These are phyloP conservation scores for Cinchona pubescens DNA, from an alignment of 257 asterid species.

Conservation along the genomic window DNA sequence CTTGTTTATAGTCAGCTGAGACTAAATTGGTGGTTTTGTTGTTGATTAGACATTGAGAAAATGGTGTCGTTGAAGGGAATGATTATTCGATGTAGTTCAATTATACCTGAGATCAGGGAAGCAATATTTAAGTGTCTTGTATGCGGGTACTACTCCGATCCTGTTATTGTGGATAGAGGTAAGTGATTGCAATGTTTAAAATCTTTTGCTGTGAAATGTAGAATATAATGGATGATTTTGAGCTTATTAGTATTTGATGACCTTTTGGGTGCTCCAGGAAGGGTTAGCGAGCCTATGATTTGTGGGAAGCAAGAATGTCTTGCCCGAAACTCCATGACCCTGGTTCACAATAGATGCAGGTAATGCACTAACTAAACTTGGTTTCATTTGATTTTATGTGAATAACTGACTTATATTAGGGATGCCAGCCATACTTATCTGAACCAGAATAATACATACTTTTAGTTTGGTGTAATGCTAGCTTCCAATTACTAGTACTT, in stretches of 20 bases:
- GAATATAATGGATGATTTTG: not conserved
- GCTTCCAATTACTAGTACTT: not conserved
- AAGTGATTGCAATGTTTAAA: conserved; percentile 9
- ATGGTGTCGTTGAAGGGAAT: conserved; percentile 94
- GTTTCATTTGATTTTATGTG: not conserved
- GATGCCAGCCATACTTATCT: not conserved
- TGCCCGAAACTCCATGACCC: conserved; percentile 82
- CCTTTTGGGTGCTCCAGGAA: conserved; percentile 47
- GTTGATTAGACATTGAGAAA: conserved; percentile 82
- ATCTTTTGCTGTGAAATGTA: not conserved
- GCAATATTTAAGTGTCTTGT: conserved; percentile 94
- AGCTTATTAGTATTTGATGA: conserved; percentile 4
- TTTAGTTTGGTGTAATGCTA: not conserved
- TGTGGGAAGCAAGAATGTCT: conserved; percentile 89
- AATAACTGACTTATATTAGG: conserved; percentile 1
- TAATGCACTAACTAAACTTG: conserved; percentile 26
- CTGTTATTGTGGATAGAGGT: conserved; percentile 91
- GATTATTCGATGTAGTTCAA: conserved; percentile 92
- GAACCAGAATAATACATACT: not conserved
- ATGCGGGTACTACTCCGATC: conserved; percentile 91
- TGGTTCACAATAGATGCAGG: conserved; percentile 98
- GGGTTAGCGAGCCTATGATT: conserved; percentile 71
- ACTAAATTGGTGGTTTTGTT: conserved; percentile 3
- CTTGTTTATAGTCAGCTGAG: not conserved
- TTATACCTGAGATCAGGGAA: conserved; percentile 95